phyloP scores from a whole-genome alignment of 805 yeast genomes.

The Lipomyces sp. region DNA sequence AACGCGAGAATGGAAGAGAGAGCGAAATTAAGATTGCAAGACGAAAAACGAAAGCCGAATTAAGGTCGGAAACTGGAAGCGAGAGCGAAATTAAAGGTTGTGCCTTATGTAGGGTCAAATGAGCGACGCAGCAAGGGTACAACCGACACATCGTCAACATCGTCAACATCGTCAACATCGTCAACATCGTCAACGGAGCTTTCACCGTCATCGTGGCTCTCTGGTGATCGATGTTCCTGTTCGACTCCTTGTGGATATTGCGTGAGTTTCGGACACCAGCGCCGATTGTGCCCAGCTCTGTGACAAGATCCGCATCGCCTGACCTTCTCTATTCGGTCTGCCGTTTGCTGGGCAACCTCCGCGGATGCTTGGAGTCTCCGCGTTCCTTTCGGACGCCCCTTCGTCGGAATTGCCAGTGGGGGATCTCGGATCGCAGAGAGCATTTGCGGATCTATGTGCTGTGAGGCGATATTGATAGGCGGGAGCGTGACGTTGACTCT shows the following conservation, averaged over 20 bases:
- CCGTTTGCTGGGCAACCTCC: not conserved
- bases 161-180: no score
- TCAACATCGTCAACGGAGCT: no score
- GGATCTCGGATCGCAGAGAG: not conserved
- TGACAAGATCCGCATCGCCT: not conserved
- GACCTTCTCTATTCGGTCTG: constrained; percentile 5
- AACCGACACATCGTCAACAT: no score
- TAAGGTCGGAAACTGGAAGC: no score
- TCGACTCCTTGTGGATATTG: not conserved
- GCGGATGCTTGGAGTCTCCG: not conserved
- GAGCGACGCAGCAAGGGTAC: no score
- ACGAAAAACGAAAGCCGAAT: no score
- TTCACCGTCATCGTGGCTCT: no score
- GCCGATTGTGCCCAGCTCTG: constrained; percentile 7
- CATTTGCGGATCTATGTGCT: not conserved
- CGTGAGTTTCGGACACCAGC: not conserved
- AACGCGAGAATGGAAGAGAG: no score
- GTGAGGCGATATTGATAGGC: not conserved
- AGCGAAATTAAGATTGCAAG: no score
- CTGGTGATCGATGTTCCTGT: no score
- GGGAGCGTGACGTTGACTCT: not conserved
- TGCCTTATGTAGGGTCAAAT: no score
- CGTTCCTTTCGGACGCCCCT: constrained; percentile 6
- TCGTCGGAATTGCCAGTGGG: not conserved
- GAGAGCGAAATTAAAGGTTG: no score